Evolutionary conservation across 371 early-diverging fungal genomes (phyloP).

Genomic region (Mortierella sp.): DNA sequence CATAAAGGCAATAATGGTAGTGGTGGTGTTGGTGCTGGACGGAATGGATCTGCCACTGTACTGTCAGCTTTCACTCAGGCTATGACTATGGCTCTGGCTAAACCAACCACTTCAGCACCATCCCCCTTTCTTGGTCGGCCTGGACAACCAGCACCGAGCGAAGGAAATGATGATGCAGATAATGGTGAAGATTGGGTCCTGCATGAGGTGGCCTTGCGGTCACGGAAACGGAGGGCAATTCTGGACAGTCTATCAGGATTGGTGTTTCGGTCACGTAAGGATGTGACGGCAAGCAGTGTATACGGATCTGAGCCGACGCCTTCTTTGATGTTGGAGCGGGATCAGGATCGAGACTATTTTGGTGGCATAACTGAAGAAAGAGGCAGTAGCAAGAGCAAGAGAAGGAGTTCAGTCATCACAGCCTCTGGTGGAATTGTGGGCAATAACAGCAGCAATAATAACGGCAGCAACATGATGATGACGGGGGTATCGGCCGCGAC

Average conservation of each 20-base stretch:
- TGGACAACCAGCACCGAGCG: too few relatives aligned
- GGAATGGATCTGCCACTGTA: background rate
- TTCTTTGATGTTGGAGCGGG: background rate
- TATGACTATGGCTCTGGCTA: conserved; percentile 1
- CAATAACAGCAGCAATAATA: background rate
- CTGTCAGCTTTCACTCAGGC: conserved; percentile 6
- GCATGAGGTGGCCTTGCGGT: conserved; percentile 13
- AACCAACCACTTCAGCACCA: conserved; percentile 4
- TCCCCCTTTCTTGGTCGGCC: background rate
- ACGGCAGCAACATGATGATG: background rate
- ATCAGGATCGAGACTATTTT: too few relatives aligned
- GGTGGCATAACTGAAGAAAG: background rate
- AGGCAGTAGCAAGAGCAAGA: conserved; percentile 6
- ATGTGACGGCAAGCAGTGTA: background rate
- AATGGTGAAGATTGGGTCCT: conserved; percentile 3
- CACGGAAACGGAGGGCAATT: conserved; percentile 24
- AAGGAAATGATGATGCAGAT: too few relatives aligned
- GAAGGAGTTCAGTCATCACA: background rate
- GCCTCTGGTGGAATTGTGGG: background rate
- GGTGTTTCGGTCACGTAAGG: conserved; percentile 29
- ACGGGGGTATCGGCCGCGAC: background rate
- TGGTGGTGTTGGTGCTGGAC: background rate
- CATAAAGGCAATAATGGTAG: background rate
- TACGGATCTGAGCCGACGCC: conserved; percentile 4
- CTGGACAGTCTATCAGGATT: conserved; percentile 18